Percentiles rank a stretch among this genome's conserved stretches.
Conservation (phyloP, 495 filamentous ascomycete species). For the Massariosphaeria phaeospora region DNA sequence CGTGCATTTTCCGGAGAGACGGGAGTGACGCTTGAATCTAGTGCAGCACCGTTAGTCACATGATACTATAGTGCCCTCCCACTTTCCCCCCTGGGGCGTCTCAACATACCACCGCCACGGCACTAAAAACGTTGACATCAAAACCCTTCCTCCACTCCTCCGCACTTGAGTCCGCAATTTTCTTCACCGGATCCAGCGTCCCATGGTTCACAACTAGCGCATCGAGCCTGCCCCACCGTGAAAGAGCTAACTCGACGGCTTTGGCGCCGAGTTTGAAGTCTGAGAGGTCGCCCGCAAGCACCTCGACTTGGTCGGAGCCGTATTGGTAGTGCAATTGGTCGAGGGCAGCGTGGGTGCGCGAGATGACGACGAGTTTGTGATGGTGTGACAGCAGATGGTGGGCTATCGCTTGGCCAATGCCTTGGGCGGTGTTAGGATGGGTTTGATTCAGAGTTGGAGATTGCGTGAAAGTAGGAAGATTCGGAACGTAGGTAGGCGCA, state of each 20-base stretch:
- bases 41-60: not conserved
- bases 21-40: conserved; percentile 72
- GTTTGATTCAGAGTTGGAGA: not conserved
- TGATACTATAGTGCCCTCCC: not conserved
- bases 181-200: conserved; percentile 69
- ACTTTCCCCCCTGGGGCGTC: not conserved
- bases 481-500: conserved; percentile 1
- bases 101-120: conserved; percentile 64
- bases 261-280: conserved; percentile 58
- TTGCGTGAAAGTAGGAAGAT: not conserved
- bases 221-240: conserved; percentile 68
- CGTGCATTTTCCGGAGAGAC: conserved; percentile 54
- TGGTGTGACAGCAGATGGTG: conserved; percentile 60
- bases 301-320: conserved; percentile 61
- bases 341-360: conserved; percentile 63
- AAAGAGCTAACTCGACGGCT: conserved; percentile 58
- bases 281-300: conserved; percentile 69
- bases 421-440: conserved; percentile 41
- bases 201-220: conserved; percentile 87
- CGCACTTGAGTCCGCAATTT: conserved; percentile 56
- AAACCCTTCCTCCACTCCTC: conserved; percentile 73
- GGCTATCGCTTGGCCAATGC: conserved; percentile 77
- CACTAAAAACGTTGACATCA: conserved; percentile 79
- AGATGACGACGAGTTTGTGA: conserved; percentile 71
- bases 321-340: conserved; percentile 61